Evolutionary conservation across 768 basidiomycete species (phyloP).

Genomic region (Gloeophyllum trabeum): DNA sequence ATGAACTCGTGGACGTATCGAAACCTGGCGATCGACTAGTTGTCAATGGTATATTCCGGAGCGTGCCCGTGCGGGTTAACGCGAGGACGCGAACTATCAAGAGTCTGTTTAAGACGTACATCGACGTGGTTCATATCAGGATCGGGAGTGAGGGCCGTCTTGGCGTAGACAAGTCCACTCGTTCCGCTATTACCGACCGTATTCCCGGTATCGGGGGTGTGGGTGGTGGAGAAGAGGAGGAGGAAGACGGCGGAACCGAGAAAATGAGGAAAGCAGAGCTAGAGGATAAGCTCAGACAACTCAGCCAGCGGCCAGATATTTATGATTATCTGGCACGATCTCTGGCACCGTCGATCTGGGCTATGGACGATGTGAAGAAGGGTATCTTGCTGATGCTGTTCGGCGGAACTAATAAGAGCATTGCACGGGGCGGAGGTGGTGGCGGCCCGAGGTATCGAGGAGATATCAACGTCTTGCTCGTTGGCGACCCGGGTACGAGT

Average conservation of each 20-base stretch:
- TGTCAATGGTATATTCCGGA: slow-evolving; percentile 90
- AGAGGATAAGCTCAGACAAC: slow-evolving; percentile 64
- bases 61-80: slow-evolving; percentile 91
- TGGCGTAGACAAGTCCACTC: slow-evolving; percentile 70
- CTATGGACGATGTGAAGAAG: slow-evolving; percentile 99
- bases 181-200: slow-evolving; percentile 57
- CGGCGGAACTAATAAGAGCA: slow-evolving; percentile 95
- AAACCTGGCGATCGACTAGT: slow-evolving; percentile 92
- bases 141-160: slow-evolving; percentile 53
- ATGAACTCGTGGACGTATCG: slow-evolving; percentile 92
- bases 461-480: slow-evolving; percentile 94
- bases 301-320: slow-evolving; percentile 68
- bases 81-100: slow-evolving; percentile 86
- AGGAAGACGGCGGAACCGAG: slow-evolving; percentile 28
- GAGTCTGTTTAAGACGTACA: slow-evolving; percentile 93
- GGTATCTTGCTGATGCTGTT: slow-evolving; percentile 93
- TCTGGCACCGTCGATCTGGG: slow-evolving; percentile 92
- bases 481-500: slow-evolving; percentile 95
- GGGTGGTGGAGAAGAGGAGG: slow-evolving; percentile 52
- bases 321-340: slow-evolving; percentile 80
- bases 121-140: slow-evolving; percentile 90
- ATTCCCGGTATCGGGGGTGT: slow-evolving; percentile 60
- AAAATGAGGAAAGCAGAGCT: slow-evolving; percentile 37
- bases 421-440: slow-evolving; percentile 85
- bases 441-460: slow-evolving; percentile 96